A percentile compares a stretch with the other conserved stretches of the same genome.
phyloP scores from a whole-genome alignment of 306 rosid species.

The Astragalus membranaceus region DNA sequence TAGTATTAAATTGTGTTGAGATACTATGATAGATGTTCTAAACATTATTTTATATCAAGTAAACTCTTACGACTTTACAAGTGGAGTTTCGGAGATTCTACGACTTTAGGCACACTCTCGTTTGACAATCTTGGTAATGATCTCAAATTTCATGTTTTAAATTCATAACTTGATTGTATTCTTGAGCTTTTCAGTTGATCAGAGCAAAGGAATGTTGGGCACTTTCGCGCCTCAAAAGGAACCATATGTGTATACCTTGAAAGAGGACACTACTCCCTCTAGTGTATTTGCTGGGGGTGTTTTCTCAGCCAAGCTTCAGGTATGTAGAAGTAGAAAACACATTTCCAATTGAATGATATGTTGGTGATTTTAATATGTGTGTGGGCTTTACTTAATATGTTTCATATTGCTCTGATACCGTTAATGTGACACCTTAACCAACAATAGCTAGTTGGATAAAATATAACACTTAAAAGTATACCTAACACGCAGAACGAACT shows the following conservation, averaged over 20 bases:
- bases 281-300: conserved; percentile 86
- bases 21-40: not conserved
- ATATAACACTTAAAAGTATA: too few species aligned
- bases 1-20: not conserved
- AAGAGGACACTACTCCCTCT: conserved; percentile 87
- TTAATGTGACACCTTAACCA: too few species aligned
- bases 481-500: too few species aligned
- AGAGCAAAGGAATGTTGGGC: conserved; percentile 86
- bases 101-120: not conserved
- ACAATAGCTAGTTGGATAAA: too few species aligned
- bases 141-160: not conserved
- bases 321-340: not conserved
- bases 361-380: not conserved
- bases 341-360: not conserved
- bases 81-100: not conserved
- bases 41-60: not conserved
- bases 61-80: not conserved
- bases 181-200: conserved; percentile 81
- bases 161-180: not conserved
- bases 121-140: not conserved
- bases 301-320: conserved; percentile 84
- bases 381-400: not conserved
- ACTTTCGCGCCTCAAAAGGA: conserved; percentile 86
- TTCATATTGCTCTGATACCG: too few species aligned
- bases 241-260: conserved; percentile 58